Conservation (phyloP, 345 rosid species). For the Hirschfeldia incana region DNA sequence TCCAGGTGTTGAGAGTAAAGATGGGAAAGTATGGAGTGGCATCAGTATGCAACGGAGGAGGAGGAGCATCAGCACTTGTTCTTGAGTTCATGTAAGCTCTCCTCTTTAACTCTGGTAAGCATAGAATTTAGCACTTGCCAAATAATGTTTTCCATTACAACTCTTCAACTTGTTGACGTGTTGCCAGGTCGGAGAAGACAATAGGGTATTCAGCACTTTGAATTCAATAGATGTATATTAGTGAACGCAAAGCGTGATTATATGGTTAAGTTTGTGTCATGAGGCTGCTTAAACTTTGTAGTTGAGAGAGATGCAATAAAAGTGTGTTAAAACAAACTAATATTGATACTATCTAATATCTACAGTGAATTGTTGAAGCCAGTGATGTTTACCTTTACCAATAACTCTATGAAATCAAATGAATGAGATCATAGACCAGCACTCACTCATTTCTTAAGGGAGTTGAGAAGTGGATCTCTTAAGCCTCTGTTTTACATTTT, state of each 20-base stretch:
- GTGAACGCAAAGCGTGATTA: background rate
- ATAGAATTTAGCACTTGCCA: slow-evolving; percentile 1
- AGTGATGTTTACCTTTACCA: slow-evolving; percentile 4
- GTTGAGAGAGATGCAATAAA: slow-evolving; percentile 25
- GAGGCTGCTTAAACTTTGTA: slow-evolving; percentile 2
- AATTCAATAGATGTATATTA: slow-evolving; percentile 4
- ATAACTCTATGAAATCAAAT: background rate
- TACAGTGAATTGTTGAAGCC: background rate
- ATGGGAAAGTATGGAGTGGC: slow-evolving; percentile 81
- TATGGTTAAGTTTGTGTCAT: slow-evolving; percentile 2
- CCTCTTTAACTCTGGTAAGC: slow-evolving; percentile 37
- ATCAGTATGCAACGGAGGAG: slow-evolving; percentile 92
- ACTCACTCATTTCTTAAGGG: background rate
- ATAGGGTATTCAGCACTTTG: slow-evolving; percentile 32
- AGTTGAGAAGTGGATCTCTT: slow-evolving; percentile 2
- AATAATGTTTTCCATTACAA: background rate
- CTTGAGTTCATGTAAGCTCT: slow-evolving; percentile 74
- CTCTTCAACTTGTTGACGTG: background rate
- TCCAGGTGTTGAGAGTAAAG: slow-evolving; percentile 75
- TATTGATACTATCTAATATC: background rate
- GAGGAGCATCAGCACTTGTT: slow-evolving; percentile 96
- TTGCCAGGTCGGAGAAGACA: slow-evolving; percentile 27
- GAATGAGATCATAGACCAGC: background rate
- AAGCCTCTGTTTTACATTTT: slow-evolving; percentile 5
- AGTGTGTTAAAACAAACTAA: background rate